Conservation (phyloP, 495 filamentous ascomycete species). For the Niebla homalea region DNA sequence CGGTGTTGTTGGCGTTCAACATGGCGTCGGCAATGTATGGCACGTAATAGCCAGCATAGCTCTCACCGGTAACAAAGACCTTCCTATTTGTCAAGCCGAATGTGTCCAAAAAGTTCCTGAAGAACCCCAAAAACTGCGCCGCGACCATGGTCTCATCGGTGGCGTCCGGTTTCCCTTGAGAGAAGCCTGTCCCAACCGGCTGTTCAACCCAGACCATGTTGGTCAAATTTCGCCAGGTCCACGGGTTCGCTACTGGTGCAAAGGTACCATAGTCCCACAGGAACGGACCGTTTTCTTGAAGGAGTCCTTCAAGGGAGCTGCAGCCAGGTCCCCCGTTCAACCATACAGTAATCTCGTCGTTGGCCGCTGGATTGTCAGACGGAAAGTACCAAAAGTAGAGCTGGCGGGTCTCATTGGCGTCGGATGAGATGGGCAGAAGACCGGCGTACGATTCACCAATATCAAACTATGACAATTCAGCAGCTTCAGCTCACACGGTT, state of each 20-base stretch:
- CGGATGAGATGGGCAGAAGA: slow-evolving; percentile 44
- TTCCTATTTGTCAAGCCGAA: slow-evolving; percentile 49
- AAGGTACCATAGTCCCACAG: slow-evolving; percentile 47
- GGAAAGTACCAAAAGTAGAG: slow-evolving; percentile 34
- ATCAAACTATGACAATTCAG: slow-evolving; percentile 33
- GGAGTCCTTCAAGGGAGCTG: slow-evolving; percentile 51
- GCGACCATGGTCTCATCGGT: slow-evolving; percentile 42
- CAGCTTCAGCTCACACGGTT: not conserved
- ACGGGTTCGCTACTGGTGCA: slow-evolving; percentile 45
- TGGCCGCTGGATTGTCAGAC: slow-evolving; percentile 14
- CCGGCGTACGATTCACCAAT: slow-evolving; percentile 68
- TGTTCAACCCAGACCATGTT: slow-evolving; percentile 54
- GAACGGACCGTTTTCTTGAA: slow-evolving; percentile 56
- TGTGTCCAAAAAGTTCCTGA: slow-evolving; percentile 47
- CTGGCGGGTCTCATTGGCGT: slow-evolving; percentile 29
- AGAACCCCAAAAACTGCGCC: slow-evolving; percentile 48
- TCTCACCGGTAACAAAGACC: slow-evolving; percentile 50
- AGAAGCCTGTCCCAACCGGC: slow-evolving; percentile 45
- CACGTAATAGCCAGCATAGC: slow-evolving; percentile 43
- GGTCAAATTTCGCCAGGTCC: slow-evolving; percentile 52
- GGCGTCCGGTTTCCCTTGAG: slow-evolving; percentile 39
- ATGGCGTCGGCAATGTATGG: slow-evolving; percentile 42
- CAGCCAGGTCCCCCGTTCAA: slow-evolving; percentile 59
- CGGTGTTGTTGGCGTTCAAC: slow-evolving; percentile 34
- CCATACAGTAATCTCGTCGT: slow-evolving; percentile 64